Base-by-base conservation (phyloP, 2,329 filamentous ascomycete species). In the Epichloe sp. region DNA sequence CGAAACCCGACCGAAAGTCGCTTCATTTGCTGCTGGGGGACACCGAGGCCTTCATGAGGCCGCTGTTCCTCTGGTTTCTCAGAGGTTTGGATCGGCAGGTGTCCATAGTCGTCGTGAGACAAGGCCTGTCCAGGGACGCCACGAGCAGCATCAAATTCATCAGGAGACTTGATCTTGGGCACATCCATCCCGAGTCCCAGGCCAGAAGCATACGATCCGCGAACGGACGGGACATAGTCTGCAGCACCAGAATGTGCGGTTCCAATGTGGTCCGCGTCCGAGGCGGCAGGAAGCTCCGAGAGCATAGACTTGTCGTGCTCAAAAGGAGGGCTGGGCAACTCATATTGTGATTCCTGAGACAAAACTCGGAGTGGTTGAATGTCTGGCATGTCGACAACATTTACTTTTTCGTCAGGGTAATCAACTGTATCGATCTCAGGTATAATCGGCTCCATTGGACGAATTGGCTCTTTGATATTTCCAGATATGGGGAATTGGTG, bases 1-100 rank as follows among this genome's bases (percentile, higher is more conserved):
- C 93, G 85, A 66, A 95, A 77, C 31, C 82, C 81, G 44, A 85
- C 78, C 1, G 82, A 86, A n/a, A 85, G 65, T 52, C 82, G 74
- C 55, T 77, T 77, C 59, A 69, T 73, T 53, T 78, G 70, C 54
- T 74, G 70, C 15, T 71, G 70, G 2, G 2, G 80, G 45, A 83
- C 74, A 48, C 71, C 74, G 6, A 85, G 69, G 1, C 62, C 66
- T 12, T 63, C 58, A 15, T 57, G 56, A 42, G 63, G 57, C n/a
- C 62, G 57, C 40, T 66, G 62, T 47, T 67, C 62, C 34, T 66
- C 63, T 38, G 66, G 63, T 40, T 68, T 64, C 21, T 64, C 58
- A 15, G 66, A 63, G 21, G 62, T 62, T 42, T 62, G 60, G 40
- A 57, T 63, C 42, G 58, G 60, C 21, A 56, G 61, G 37, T 64